These are phyloP conservation scores for Arctium lappa DNA, from an alignment of 129 eudicot genomes.

Conservation along the genomic window DNA sequence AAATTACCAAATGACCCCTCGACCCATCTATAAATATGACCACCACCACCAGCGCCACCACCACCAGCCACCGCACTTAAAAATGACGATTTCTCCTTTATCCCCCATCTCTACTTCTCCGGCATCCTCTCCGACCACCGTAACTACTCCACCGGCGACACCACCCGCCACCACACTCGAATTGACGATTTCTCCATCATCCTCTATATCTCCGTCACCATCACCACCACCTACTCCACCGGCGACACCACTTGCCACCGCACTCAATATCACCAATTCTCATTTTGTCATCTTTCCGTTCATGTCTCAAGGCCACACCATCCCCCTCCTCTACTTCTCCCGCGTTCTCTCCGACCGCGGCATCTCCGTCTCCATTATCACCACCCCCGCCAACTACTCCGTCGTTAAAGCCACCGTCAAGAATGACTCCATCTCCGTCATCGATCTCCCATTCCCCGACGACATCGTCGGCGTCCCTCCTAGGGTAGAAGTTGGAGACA, in stretches of 20 bases:
- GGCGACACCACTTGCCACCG: background rate
- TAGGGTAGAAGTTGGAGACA: conserved; percentile 35
- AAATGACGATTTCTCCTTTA: too few relatives aligned
- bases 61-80: too few relatives aligned
- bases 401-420: conserved; percentile 21
- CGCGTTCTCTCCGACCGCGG: conserved; percentile 39
- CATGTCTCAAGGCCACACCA: conserved; percentile 58
- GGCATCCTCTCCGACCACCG: too few relatives aligned
- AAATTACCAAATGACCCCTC: too few relatives aligned
- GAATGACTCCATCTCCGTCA: conserved; percentile 4
- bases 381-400: conserved; percentile 41
- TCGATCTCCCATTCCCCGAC: conserved; percentile 37
- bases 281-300: conserved; percentile 49
- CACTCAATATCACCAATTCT: too few relatives aligned
- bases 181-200: conserved; percentile 23
- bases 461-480: conserved; percentile 15
- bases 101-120: too few relatives aligned
- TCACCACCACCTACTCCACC: conserved; percentile 47
- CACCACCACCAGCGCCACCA: too few relatives aligned
- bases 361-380: conserved; percentile 43
- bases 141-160: too few relatives aligned
- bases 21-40: too few relatives aligned
- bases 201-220: conserved; percentile 52
- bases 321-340: conserved; percentile 51
- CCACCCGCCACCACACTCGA: too few relatives aligned